Evolutionary conservation across 2,329 filamentous ascomycete genomes (phyloP).

Genomic region (Pseudogymnoascus pannorum): DNA sequence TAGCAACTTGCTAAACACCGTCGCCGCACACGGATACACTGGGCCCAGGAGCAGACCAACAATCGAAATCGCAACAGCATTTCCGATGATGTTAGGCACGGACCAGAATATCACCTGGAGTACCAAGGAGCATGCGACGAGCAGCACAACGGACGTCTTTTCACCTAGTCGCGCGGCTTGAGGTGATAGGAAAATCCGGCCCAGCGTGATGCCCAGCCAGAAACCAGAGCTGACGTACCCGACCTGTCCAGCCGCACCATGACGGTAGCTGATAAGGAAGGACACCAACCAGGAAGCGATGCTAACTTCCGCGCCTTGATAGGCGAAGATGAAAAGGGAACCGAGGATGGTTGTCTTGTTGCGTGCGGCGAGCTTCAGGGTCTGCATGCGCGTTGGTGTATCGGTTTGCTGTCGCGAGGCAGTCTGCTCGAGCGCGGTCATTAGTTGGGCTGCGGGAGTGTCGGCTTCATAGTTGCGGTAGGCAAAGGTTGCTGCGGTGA

Average conservation of each 20-base stretch:
- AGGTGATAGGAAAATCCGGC: constrained; percentile 63
- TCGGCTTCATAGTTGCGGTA: constrained; percentile 67
- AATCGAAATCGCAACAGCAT: constrained; percentile 59
- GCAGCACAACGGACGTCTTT: constrained; percentile 56
- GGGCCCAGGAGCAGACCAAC: constrained; percentile 72
- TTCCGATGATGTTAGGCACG: constrained; percentile 65
- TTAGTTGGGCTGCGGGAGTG: constrained; percentile 32
- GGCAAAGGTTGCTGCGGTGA: constrained; percentile 54
- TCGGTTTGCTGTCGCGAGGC: constrained; percentile 25
- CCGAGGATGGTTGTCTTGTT: constrained; percentile 57
- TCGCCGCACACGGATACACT: constrained; percentile 66
- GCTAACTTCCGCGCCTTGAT: constrained; percentile 77
- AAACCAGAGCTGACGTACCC: constrained; percentile 73
- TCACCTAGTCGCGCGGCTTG: constrained; percentile 63
- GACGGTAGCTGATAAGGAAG: constrained; percentile 67
- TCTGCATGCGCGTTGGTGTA: constrained; percentile 25
- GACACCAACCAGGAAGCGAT: constrained; percentile 84
- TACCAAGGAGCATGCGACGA: constrained; percentile 52
- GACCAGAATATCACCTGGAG: constrained; percentile 76
- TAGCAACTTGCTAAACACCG: constrained; percentile 55
- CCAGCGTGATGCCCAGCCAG: constrained; percentile 68
- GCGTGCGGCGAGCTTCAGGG: constrained; percentile 29
- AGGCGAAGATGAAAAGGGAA: constrained; percentile 75
- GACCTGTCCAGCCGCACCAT: constrained; percentile 61
- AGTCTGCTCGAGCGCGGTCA: constrained; percentile 36